phyloP scores from a whole-genome alignment of 1,139 yeast genomes.

The Kluyveromyces sp. region DNA sequence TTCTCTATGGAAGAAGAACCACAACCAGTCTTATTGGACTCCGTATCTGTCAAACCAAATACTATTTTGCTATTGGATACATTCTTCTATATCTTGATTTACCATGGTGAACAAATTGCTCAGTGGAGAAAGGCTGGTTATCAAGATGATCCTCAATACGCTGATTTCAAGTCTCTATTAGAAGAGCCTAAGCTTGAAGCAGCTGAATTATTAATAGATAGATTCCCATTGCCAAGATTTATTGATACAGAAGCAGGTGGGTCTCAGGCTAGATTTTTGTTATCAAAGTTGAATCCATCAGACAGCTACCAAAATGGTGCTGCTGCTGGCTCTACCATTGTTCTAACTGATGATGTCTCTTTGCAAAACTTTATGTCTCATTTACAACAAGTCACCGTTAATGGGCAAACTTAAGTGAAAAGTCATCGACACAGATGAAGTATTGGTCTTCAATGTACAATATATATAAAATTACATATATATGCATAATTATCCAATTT shows the following conservation, averaged over 20 bases:
- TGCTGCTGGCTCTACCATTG: slow-evolving; percentile 60
- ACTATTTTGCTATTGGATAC: slow-evolving; percentile 84
- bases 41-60: slow-evolving; percentile 87
- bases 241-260: slow-evolving; percentile 97
- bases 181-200: slow-evolving; percentile 92
- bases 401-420: slow-evolving; percentile 32
- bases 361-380: slow-evolving; percentile 89
- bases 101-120: slow-evolving; percentile 91
- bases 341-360: slow-evolving; percentile 90
- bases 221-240: slow-evolving; percentile 95
- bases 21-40: slow-evolving; percentile 88
- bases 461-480: slow-evolving; percentile 1
- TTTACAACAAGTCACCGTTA: slow-evolving; percentile 73
- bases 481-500: slow-evolving; percentile 1
- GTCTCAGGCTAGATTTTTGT: slow-evolving; percentile 93
- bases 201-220: slow-evolving; percentile 78
- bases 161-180: slow-evolving; percentile 74
- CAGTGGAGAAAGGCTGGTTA: slow-evolving; percentile 96
- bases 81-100: slow-evolving; percentile 90
- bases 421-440: not conserved
- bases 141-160: slow-evolving; percentile 85
- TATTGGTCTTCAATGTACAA: not conserved
- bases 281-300: slow-evolving; percentile 90
- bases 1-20: slow-evolving; percentile 83
- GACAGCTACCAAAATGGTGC: slow-evolving; percentile 67